Conservation (phyloP, 345 rosid genomes). For the Viola odorata region DNA sequence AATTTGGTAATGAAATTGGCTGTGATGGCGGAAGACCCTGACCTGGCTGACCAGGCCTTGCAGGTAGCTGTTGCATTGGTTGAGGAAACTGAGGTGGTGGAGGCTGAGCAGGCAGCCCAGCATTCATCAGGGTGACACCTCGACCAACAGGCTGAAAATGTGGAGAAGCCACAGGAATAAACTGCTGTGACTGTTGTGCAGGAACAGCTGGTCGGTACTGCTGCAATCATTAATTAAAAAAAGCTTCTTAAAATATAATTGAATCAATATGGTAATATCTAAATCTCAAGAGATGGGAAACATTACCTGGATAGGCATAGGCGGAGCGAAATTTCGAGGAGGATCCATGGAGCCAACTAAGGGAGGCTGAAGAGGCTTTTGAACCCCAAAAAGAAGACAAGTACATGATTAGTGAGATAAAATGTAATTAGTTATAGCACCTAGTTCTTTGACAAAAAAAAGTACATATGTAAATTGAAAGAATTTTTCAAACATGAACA, state of each 20-base stretch:
- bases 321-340: slow-evolving; percentile 54
- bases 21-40: slow-evolving; percentile 52
- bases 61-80: slow-evolving; percentile 54
- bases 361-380: slow-evolving; percentile 61
- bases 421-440: too few species aligned
- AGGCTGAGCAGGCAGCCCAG: slow-evolving; percentile 64
- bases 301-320: slow-evolving; percentile 68
- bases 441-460: not conserved
- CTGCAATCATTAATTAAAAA: slow-evolving; percentile 18
- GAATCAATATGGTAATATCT: slow-evolving; percentile 4
- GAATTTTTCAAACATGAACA: not conserved
- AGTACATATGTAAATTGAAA: too few species aligned
- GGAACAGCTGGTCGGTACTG: slow-evolving; percentile 69
- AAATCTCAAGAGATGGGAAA: slow-evolving; percentile 14
- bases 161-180: slow-evolving; percentile 53
- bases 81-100: slow-evolving; percentile 60
- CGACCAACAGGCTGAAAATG: slow-evolving; percentile 62
- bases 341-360: slow-evolving; percentile 50
- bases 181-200: slow-evolving; percentile 58
- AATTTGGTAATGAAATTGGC: slow-evolving; percentile 40
- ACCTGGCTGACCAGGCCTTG: slow-evolving; percentile 55
- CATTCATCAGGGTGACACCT: slow-evolving; percentile 51
- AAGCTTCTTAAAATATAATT: slow-evolving; percentile 1
- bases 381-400: slow-evolving; percentile 5
- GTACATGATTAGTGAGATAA: slow-evolving; percentile 14